Conservation (phyloP, 352 stramenopile species). For the Phytopythium delawarense region DNA sequence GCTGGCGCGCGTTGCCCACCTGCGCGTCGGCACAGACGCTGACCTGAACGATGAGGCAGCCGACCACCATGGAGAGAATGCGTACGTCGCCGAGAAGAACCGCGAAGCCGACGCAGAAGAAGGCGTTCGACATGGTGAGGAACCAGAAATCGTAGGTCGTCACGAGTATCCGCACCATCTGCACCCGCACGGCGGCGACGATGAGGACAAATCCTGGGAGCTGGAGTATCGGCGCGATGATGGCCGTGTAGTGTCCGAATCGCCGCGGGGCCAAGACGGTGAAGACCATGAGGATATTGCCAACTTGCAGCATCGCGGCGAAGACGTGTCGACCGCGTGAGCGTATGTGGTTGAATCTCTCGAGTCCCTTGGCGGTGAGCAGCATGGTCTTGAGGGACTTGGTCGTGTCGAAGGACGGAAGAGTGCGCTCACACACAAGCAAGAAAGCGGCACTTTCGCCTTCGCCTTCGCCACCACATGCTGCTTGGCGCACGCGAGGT, state of each 20-base stretch:
- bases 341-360: constrained; percentile 13
- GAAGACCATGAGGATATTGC: constrained; percentile 19
- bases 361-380: constrained; percentile 11
- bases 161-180: constrained; percentile 23
- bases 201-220: constrained; percentile 22
- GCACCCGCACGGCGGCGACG: constrained; percentile 14
- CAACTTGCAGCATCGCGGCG: constrained; percentile 13
- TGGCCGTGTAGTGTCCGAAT: constrained; percentile 10
- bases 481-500: no score
- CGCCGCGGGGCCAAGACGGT: constrained; percentile 7
- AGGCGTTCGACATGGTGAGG: constrained; percentile 24
- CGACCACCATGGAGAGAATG: constrained; percentile 14
- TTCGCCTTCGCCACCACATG: no score
- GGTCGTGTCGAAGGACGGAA: constrained; percentile 17
- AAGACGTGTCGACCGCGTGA: constrained; percentile 10
- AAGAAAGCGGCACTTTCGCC: background rate
- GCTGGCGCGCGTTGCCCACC: constrained; percentile 13
- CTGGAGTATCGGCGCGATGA: constrained; percentile 18
- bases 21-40: constrained; percentile 23
- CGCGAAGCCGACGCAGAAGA: constrained; percentile 18
- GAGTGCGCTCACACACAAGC: constrained; percentile 1
- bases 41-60: constrained; percentile 22
- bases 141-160: constrained; percentile 33
- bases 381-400: constrained; percentile 27
- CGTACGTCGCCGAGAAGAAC: constrained; percentile 18